These are phyloP conservation scores for Komagataella ulmi DNA, from an alignment of 805 yeast genomes.

Conservation along the genomic window DNA sequence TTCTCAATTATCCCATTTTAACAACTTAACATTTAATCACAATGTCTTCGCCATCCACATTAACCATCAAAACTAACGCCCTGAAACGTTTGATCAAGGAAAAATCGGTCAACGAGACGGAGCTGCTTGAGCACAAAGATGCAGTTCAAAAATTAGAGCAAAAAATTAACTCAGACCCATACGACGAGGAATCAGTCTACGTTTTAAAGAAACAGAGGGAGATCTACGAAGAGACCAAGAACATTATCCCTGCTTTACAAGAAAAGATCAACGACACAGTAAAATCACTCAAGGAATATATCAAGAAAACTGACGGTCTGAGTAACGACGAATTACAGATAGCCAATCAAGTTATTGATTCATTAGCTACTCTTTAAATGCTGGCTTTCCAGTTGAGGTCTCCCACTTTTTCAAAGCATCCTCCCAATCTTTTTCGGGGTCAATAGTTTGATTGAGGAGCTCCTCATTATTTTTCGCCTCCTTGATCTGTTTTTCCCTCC, in stretches of 20 bases:
- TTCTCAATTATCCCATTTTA: background rate
- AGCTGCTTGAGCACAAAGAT: slow-evolving; percentile 4
- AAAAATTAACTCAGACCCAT: slow-evolving; percentile 6
- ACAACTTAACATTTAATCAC: background rate
- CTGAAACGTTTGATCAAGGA: slow-evolving; percentile 2
- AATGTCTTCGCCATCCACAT: slow-evolving; percentile 2
- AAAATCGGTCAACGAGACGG: background rate
- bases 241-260: slow-evolving; percentile 14
- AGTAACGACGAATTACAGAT: slow-evolving; percentile 8
- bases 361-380: background rate
- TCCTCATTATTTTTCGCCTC: slow-evolving; percentile 26
- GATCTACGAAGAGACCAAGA: slow-evolving; percentile 15
- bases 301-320: slow-evolving; percentile 4
- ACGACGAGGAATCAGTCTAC: slow-evolving; percentile 13
- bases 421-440: slow-evolving; percentile 66
- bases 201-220: slow-evolving; percentile 11
- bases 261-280: slow-evolving; percentile 11
- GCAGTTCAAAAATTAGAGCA: slow-evolving; percentile 4
- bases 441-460: slow-evolving; percentile 25
- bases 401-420: slow-evolving; percentile 49
- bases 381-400: slow-evolving; percentile 2
- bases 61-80: slow-evolving; percentile 1
- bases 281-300: slow-evolving; percentile 10
- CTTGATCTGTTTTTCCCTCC: slow-evolving; percentile 24
- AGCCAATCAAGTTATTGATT: slow-evolving; percentile 8